Base-by-base conservation (phyloP, 192 early-diverging fungal species). In the Ambispora gerdemannii region DNA sequence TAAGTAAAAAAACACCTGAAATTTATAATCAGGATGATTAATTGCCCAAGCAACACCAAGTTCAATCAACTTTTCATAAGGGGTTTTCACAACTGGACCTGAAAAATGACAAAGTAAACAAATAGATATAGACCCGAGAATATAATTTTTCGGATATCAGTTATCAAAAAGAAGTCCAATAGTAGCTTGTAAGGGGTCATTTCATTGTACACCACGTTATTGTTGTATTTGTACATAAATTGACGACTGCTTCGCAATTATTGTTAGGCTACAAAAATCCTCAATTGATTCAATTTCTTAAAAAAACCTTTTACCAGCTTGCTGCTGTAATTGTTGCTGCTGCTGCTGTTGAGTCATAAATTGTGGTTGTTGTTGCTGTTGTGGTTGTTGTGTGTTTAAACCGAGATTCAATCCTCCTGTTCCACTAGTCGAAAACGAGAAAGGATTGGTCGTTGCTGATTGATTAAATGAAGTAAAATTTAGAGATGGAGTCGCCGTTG, bases 11-110 rank as follows among this genome's bases (percentile, higher is more conserved):
- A 10, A 10, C 75, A 90, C 89, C 73, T 88, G 89, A 76, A 96
- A 95, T 52, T 90, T 85, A 73, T 90, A 96, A 50, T 82, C 79
- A 3, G 90, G 89, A 55, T 84, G 86, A 32, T 82, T 78, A 4
- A 92, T 89, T 67, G 95, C 87, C 91, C 91, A 96, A 59, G 80
- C 78, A 32, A 85, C 86, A 20, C 19, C 27, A 24, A 56, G 19
- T 56, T n/a, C 19, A 24, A n/a, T 7, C 19, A 56, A 27, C 27
- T 56, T n/a, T 56, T 56, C 53, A 56, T 13, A 56, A 24, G 27
- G 20, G 27, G 53, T 13, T 27, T 56, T n/a, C 20, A 7, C 20
- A 24, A 24, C 20, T 20, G 19, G 20, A 56, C 19, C 53, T 56
- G 27, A 20, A 56, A 13, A 13, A 13, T 24, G 27, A 20, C 8